phyloP scores from a whole-genome alignment of 306 rosid species.

The Acacia acuminata region DNA sequence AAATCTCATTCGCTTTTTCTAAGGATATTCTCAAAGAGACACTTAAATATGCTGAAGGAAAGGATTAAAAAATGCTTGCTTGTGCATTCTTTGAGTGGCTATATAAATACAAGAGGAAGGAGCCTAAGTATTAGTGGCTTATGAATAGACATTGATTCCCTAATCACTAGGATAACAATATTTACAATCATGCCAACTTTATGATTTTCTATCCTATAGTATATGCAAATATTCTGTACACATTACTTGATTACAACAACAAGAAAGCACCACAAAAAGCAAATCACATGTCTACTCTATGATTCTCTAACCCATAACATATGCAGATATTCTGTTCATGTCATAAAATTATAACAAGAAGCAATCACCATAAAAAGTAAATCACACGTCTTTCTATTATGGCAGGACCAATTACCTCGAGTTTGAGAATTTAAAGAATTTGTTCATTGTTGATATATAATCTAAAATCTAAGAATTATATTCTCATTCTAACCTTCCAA shows the following conservation, averaged over 20 bases:
- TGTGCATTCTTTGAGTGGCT: neutral
- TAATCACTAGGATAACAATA: neutral
- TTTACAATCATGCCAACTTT: neutral
- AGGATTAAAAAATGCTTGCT: neutral
- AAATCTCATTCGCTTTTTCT: neutral
- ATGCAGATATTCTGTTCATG: neutral
- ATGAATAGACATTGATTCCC: neutral
- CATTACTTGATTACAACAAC: no score
- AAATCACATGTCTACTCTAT: neutral
- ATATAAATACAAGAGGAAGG: neutral
- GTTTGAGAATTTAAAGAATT: neutral
- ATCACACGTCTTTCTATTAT: constrained; percentile 1
- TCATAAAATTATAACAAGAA: neutral
- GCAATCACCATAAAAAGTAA: neutral
- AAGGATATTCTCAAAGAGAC: neutral
- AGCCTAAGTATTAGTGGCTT: neutral
- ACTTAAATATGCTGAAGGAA: neutral
- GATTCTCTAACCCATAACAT: neutral
- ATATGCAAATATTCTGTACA: no score
- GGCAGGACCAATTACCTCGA: neutral
- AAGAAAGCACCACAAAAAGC: neutral
- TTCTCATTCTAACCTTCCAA: neutral
- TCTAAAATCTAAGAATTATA: neutral
- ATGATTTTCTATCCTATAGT: no score
- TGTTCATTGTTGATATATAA: neutral